phyloP scores from a whole-genome alignment of 2,329 filamentous ascomycete genomes.

The Alternaria dauci region DNA sequence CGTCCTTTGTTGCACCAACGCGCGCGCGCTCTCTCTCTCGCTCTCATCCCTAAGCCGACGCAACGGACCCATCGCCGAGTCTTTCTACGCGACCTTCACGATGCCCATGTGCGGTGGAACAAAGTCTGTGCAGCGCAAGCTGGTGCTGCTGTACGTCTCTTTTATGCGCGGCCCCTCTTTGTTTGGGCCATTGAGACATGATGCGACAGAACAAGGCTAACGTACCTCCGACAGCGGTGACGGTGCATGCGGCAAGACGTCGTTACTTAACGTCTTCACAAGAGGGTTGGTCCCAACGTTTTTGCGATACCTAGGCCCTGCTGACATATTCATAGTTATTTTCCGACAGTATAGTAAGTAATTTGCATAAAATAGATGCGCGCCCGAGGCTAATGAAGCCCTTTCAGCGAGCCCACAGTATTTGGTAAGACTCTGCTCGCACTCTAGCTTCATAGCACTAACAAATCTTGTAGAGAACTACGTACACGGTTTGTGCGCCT shows the following conservation, averaged over 20 bases:
- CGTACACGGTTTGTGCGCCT: constrained; percentile 77
- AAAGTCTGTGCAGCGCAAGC: constrained; percentile 91
- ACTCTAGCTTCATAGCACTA: constrained; percentile 24
- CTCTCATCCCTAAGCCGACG: constrained; percentile 33
- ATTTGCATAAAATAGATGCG: constrained; percentile 17
- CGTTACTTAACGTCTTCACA: constrained; percentile 96
- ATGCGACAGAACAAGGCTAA: constrained; percentile 37
- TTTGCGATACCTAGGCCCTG: constrained; percentile 3
- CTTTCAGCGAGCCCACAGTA: constrained; percentile 82
- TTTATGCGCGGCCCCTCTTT: constrained; percentile 23
- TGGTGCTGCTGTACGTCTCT: constrained; percentile 81
- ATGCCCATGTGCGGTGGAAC: constrained; percentile 61
- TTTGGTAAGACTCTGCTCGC: constrained; percentile 63
- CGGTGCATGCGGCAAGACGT: constrained; percentile 97
- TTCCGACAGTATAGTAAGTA: constrained; percentile 90
- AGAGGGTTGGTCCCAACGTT: constrained; percentile 75
- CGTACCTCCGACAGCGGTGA: constrained; percentile 71
- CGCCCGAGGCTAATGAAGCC: constrained; percentile 28
- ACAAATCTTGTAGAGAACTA: constrained; percentile 76
- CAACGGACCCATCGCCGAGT: constrained; percentile 34
- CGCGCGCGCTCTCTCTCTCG: constrained; percentile 23
- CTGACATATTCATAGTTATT: constrained; percentile 70
- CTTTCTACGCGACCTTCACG: constrained; percentile 27
- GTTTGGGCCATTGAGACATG: constrained; percentile 4
- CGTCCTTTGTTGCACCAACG: constrained; percentile 32